These are phyloP conservation scores for Solanum habrochaites DNA, from an alignment of 257 asterid species.

Conservation along the genomic window DNA sequence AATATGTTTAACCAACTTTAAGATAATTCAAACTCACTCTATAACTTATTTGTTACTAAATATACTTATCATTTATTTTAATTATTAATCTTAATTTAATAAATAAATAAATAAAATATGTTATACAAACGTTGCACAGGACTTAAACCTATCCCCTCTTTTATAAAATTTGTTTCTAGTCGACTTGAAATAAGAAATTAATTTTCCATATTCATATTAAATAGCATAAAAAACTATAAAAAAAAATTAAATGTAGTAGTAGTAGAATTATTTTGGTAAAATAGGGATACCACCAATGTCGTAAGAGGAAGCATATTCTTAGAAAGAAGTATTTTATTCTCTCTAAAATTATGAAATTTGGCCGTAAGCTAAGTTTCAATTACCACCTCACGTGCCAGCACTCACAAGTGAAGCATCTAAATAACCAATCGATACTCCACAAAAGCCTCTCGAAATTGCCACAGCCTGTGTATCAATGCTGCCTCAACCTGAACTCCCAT, in stretches of 20 bases:
- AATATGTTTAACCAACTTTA: no score
- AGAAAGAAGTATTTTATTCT: neutral
- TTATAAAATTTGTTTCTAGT: neutral
- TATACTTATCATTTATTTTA: neutral
- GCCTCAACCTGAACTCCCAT: conserved; percentile 4
- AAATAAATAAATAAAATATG: neutral
- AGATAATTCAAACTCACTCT: no score
- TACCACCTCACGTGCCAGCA: neutral
- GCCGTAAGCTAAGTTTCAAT: neutral
- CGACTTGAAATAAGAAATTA: neutral
- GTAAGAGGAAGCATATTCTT: neutral
- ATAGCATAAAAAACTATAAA: no score
- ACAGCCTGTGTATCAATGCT: conserved; percentile 21
- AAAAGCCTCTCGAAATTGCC: neutral
- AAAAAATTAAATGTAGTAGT: neutral
- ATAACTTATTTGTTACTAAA: neutral
- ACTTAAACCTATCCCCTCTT: neutral
- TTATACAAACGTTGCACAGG: neutral
- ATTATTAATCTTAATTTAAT: neutral
- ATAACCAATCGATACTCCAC: neutral
- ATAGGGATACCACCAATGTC: neutral
- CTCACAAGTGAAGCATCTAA: neutral
- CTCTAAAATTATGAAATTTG: neutral
- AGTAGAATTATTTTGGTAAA: neutral
- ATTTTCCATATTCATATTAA: neutral